Evolutionary conservation across 176 grass and related monocot genomes (phyloP), one percentile per base, ranked within the genome.

Genomic region (Triticum dicoccoides): DNA sequence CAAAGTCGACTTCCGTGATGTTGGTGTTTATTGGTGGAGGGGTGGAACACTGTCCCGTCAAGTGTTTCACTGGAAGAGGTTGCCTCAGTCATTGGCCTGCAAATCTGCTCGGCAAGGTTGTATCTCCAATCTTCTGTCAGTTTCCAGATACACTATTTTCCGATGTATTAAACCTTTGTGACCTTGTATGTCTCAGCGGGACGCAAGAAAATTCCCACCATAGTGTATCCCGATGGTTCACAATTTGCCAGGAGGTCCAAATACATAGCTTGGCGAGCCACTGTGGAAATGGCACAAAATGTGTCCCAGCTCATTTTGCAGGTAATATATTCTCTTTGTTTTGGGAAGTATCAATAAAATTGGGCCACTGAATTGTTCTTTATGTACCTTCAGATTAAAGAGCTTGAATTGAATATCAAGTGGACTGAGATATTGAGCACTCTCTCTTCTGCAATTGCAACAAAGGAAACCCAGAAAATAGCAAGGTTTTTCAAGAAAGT

Each of bases 41-140:
- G 97, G 94, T 76, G 97, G 97, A 80, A 86, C 58, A 73, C 51
- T 99, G 63, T 99, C 97, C 73, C 90, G 94, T 45, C 90, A 94
- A 85, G 90, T 94, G 61, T 97, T 96, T 65, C 92, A 94, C 79
- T 99, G 97, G 97, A 99, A 99, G 87, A 91, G 86, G 78, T 83
- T 99, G 68, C 94, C 97, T 89, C 85, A 45, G 82, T 90, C 85
- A 82, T 79, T 97, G 62, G 87, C 86, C 21, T 78, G 24, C 44
- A 99, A 94, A 88, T 88, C 74, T 88, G 92, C 80, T 89, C 90
- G 94, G n/a, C 97, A 97, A 99, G 97, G 97, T 99, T 89, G 61
- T 82, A 85, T 80, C 83, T 75, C 34, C 70, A 77, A 89, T 70
- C 45, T 47, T 87, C 5, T 73, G 25, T 76, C 30, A 72, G 29